These are phyloP conservation scores for Neofusicoccum sp. DNA, from an alignment of 2,329 filamentous ascomycete genomes.

Conservation along the genomic window DNA sequence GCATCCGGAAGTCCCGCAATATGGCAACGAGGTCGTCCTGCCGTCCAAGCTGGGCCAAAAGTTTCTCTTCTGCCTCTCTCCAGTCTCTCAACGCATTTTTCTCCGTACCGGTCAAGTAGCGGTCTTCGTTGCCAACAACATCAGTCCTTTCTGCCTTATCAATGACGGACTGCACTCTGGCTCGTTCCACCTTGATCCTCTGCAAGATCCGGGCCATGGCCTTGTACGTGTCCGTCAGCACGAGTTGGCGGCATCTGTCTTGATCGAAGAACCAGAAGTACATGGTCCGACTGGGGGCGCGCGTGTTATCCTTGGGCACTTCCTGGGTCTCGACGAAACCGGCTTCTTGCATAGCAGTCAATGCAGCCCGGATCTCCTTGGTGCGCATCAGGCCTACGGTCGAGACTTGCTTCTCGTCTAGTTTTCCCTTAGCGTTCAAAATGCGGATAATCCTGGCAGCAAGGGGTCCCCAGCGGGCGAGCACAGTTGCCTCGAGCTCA, in stretches of 20 bases:
- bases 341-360: slow-evolving; percentile 80
- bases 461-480: slow-evolving; percentile 61
- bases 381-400: slow-evolving; percentile 80
- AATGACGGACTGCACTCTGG: slow-evolving; percentile 69
- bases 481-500: slow-evolving; percentile 79
- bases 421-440: slow-evolving; percentile 79
- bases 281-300: slow-evolving; percentile 77
- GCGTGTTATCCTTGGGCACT: slow-evolving; percentile 81
- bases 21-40: slow-evolving; percentile 83
- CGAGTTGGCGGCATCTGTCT: slow-evolving; percentile 65
- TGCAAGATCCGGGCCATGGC: slow-evolving; percentile 83
- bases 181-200: slow-evolving; percentile 72
- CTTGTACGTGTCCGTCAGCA: slow-evolving; percentile 84
- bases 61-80: slow-evolving; percentile 62
- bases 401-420: slow-evolving; percentile 90
- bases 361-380: slow-evolving; percentile 77
- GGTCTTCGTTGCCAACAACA: slow-evolving; percentile 78
- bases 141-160: slow-evolving; percentile 82
- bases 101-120: slow-evolving; percentile 73
- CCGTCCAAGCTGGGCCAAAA: slow-evolving; percentile 75
- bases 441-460: slow-evolving; percentile 84
- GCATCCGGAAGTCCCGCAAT: slow-evolving; percentile 62
- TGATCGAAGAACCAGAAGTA: slow-evolving; percentile 92
- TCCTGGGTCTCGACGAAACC: slow-evolving; percentile 92
- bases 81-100: slow-evolving; percentile 65